These are phyloP conservation scores for Rostrohypoxylon terebratum DNA, from an alignment of 495 filamentous ascomycete species.

Conservation along the genomic window DNA sequence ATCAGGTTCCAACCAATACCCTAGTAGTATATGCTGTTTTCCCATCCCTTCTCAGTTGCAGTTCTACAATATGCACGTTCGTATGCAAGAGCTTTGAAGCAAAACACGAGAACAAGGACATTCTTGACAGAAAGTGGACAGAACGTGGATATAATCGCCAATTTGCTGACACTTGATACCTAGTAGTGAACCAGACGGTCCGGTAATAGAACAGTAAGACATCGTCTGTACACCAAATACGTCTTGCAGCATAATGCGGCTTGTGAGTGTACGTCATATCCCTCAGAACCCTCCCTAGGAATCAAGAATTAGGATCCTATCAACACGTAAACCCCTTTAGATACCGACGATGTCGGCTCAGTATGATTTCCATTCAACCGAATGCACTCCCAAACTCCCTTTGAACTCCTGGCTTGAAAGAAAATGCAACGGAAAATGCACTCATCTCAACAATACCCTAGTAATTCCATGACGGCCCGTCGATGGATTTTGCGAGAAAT, in stretches of 20 bases:
- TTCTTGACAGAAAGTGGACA: not conserved
- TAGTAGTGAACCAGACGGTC: not conserved
- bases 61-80: not conserved
- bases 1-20: not conserved
- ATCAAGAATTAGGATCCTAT: not conserved
- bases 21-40: not conserved
- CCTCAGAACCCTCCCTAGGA: not conserved
- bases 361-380: not conserved
- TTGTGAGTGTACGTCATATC: not conserved
- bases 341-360: not conserved
- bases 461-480: not conserved
- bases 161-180: not conserved
- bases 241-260: not conserved
- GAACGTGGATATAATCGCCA: not conserved
- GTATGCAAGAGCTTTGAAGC: conserved; percentile 2
- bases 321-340: not conserved
- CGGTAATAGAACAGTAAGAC: not conserved
- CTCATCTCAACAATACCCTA: not conserved
- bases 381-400: not conserved
- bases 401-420: conserved; percentile 36
- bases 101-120: not conserved
- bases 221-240: not conserved
- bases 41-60: not conserved
- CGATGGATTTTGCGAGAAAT: not conserved
- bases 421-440: conserved; percentile 5